phyloP scores from a whole-genome alignment of 805 yeast genomes.

The Lachancea sp. region DNA sequence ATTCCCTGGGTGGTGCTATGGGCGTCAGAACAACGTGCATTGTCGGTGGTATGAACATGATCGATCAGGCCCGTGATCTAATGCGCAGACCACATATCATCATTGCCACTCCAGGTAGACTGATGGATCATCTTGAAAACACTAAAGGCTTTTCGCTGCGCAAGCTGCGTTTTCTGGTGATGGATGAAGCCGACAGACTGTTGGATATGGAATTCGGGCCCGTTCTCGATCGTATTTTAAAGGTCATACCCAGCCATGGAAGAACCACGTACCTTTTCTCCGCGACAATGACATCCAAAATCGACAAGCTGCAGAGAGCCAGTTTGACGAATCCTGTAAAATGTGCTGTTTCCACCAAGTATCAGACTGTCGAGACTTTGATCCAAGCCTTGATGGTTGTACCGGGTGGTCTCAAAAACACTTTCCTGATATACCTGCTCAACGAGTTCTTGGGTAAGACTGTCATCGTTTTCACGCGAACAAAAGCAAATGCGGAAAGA shows the following conservation, averaged over 20 bases:
- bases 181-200: constrained; percentile 96
- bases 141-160: constrained; percentile 84
- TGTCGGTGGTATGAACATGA: constrained; percentile 98
- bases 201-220: constrained; percentile 97
- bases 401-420: constrained; percentile 89
- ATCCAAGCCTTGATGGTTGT: constrained; percentile 84
- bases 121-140: constrained; percentile 88
- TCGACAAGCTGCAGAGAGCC: constrained; percentile 91
- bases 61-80: constrained; percentile 93
- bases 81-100: constrained; percentile 91
- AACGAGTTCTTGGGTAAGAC: constrained; percentile 83
- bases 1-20: constrained; percentile 86
- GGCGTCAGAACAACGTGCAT: constrained; percentile 85
- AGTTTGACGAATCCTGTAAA: constrained; percentile 83
- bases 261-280: constrained; percentile 83
- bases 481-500: constrained; percentile 92
- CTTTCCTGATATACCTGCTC: constrained; percentile 72
- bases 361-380: constrained; percentile 91
- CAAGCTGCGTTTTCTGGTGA: constrained; percentile 72
- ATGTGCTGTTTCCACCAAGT: constrained; percentile 81
- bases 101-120: constrained; percentile 93
- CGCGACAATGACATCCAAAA: constrained; percentile 96
- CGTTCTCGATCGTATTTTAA: constrained; percentile 78
- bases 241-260: constrained; percentile 71
- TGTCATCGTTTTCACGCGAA: constrained; percentile 82